Evolutionary conservation across 441 rosid genomes (phyloP).

Genomic region (Populus hybrid): DNA sequence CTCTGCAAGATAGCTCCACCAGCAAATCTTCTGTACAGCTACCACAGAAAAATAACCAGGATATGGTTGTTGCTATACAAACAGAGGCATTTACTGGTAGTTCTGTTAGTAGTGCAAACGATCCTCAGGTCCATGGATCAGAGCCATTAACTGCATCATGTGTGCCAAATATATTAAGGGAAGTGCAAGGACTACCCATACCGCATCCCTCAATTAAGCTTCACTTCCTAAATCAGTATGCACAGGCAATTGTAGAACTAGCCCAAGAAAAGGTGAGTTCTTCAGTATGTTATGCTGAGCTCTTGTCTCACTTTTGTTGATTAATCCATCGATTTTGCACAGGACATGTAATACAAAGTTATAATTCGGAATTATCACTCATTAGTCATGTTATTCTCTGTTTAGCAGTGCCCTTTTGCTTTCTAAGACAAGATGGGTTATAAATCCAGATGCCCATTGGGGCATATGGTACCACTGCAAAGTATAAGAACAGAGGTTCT

Average conservation of each 20-base stretch:
- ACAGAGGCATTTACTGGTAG: constrained; percentile 25
- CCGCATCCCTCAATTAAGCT: constrained; percentile 61
- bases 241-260: constrained; percentile 47
- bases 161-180: constrained; percentile 34
- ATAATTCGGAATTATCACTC: no score
- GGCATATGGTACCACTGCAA: background rate
- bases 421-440: no score
- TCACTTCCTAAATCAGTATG: constrained; percentile 51
- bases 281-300: background rate
- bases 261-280: constrained; percentile 56
- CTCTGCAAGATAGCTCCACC: constrained; percentile 47
- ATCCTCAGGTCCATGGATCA: constrained; percentile 28
- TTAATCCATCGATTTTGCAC: constrained; percentile 8
- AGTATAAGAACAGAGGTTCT: background rate
- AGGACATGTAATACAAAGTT: background rate
- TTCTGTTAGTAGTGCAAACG: constrained; percentile 7
- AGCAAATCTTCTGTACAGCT: constrained; percentile 30
- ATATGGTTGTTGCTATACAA: constrained; percentile 30
- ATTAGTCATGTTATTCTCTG: background rate
- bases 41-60: constrained; percentile 37
- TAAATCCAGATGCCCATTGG: background rate
- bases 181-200: constrained; percentile 48
- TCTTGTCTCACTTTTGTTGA: constrained; percentile 1
- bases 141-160: constrained; percentile 26
- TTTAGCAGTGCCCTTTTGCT: background rate